phyloP scores from a whole-genome alignment of 768 basidiomycete species.

The Podaxis mareebaensis region DNA sequence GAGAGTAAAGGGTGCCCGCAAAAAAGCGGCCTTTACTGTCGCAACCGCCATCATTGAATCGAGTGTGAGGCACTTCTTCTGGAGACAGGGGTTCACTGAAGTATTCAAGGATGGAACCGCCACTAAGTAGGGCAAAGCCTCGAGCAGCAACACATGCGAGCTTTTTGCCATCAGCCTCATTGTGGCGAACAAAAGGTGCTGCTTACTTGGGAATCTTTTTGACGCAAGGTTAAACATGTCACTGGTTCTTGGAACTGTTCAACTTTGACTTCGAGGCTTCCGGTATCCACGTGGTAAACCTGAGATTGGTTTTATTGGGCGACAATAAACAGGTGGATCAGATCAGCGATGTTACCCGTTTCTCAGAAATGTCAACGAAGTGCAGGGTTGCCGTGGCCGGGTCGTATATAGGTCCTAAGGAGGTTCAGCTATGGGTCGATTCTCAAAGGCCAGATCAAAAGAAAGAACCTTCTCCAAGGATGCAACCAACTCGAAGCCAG shows the following conservation, averaged over 20 bases:
- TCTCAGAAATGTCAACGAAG: constrained; percentile 66
- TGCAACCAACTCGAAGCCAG: constrained; percentile 53
- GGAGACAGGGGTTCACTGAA: constrained; percentile 52
- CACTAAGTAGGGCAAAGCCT: constrained; percentile 55
- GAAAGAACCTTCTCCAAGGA: constrained; percentile 59
- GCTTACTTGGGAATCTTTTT: constrained; percentile 45
- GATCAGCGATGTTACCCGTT: constrained; percentile 39
- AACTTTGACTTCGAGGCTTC: constrained; percentile 36
- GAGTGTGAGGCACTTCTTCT: constrained; percentile 41
- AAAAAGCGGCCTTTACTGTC: constrained; percentile 65
- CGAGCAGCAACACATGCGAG: constrained; percentile 59
- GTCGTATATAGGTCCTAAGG: constrained; percentile 64
- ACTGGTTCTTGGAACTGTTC: constrained; percentile 58
- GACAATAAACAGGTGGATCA: background rate
- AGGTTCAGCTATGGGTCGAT: background rate
- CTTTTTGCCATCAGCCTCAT: constrained; percentile 29
- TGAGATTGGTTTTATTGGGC: constrained; percentile 25
- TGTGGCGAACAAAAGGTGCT: constrained; percentile 13
- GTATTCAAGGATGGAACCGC: constrained; percentile 44
- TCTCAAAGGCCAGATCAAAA: constrained; percentile 4
- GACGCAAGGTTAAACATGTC: constrained; percentile 58
- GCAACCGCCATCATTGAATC: constrained; percentile 75
- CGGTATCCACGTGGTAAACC: constrained; percentile 54
- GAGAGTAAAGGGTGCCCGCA: constrained; percentile 61
- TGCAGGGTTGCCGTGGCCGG: constrained; percentile 51